phyloP scores from a whole-genome alignment of 2,329 filamentous ascomycete species.

The Colletotrichum melonis region DNA sequence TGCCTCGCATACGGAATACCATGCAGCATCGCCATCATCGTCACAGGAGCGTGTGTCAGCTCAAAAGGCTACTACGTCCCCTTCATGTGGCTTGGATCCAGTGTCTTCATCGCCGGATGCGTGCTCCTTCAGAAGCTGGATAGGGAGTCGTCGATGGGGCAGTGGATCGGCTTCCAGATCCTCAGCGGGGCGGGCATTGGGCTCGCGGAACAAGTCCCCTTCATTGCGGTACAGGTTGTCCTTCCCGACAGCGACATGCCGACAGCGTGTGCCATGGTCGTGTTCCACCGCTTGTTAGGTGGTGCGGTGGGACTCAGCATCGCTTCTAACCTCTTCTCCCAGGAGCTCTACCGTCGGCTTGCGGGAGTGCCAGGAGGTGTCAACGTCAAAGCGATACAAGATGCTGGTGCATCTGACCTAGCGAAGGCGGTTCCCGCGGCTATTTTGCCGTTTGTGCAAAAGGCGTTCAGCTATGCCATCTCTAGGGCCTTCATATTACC shows the following conservation, averaged over 20 bases:
- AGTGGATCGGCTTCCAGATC: constrained; percentile 30
- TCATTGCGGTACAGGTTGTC: constrained; percentile 34
- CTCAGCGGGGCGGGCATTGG: constrained; percentile 29
- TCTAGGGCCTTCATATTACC: not conserved
- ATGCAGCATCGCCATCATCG: not conserved
- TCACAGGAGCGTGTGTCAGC: not conserved
- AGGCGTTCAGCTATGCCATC: not conserved
- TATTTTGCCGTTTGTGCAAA: not conserved
- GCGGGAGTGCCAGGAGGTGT: not conserved
- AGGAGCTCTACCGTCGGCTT: not conserved
- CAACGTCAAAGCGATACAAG: not conserved
- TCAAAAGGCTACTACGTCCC: not conserved
- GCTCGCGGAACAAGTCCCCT: constrained; percentile 26
- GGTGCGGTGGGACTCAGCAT: constrained; percentile 1
- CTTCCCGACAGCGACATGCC: constrained; percentile 20
- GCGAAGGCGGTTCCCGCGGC: not conserved
- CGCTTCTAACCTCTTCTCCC: constrained; percentile 7
- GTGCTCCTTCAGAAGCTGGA: not conserved
- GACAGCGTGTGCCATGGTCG: not conserved
- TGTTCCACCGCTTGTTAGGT: not conserved
- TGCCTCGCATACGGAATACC: not conserved
- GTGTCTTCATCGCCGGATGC: not conserved
- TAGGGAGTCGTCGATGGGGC: not conserved
- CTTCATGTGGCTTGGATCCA: not conserved
- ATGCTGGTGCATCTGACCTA: not conserved